phyloP scores from a whole-genome alignment of 2,329 filamentous ascomycete genomes.

The Aureobasidium vineae region DNA sequence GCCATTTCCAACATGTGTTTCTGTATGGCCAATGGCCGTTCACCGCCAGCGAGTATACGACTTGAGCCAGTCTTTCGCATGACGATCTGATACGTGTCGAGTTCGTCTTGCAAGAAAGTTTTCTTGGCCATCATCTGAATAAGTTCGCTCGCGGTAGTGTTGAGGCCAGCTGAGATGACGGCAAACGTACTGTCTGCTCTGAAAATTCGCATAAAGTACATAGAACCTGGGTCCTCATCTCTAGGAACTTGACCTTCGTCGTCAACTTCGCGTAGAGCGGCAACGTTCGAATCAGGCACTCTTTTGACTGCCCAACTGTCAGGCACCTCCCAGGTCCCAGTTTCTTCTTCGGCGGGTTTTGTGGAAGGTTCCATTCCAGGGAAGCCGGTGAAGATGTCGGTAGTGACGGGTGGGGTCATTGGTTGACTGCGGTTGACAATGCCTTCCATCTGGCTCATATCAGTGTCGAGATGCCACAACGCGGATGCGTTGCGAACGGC shows the following conservation, averaged over 20 bases:
- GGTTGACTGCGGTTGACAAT: conserved; percentile 64
- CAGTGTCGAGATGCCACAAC: conserved; percentile 78
- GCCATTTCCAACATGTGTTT: conserved; percentile 88
- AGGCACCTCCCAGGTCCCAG: conserved; percentile 80
- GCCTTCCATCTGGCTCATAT: conserved; percentile 86
- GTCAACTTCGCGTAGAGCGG: conserved; percentile 61
- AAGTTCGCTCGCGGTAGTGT: conserved; percentile 81
- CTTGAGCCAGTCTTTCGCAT: conserved; percentile 90
- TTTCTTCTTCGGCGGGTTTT: conserved; percentile 35
- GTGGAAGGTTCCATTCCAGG: conserved; percentile 2
- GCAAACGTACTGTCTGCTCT: conserved; percentile 91
- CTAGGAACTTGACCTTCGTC: conserved; percentile 65
- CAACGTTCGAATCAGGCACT: conserved; percentile 61
- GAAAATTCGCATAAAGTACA: conserved; percentile 94
- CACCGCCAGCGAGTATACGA: conserved; percentile 71
- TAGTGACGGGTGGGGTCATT: conserved; percentile 62
- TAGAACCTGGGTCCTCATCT: conserved; percentile 66
- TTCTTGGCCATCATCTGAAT: conserved; percentile 91
- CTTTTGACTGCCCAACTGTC: conserved; percentile 94
- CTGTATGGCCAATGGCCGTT: conserved; percentile 86
- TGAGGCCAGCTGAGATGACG: conserved; percentile 79
- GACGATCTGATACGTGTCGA: conserved; percentile 94
- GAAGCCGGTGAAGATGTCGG: conserved; percentile 49
- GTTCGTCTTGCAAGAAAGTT: conserved; percentile 82
- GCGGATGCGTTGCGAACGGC: conserved; percentile 41